These are phyloP conservation scores for Aspergillus glaucus DNA, from an alignment of 2,329 filamentous ascomycete species.

Conservation along the genomic window DNA sequence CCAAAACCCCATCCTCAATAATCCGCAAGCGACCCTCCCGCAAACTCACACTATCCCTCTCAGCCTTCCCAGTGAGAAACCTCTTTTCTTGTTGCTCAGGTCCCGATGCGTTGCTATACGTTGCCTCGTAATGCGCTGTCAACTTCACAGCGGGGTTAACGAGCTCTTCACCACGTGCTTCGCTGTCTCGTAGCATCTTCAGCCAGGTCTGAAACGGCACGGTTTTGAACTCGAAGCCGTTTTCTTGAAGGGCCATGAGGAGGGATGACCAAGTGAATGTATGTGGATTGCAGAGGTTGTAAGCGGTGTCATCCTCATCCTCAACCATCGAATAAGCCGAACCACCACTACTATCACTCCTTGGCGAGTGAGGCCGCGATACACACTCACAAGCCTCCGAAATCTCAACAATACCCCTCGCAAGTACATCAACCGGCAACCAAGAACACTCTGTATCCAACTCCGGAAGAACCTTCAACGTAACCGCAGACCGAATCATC, in stretches of 20 bases:
- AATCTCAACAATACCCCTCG: slow-evolving; percentile 21
- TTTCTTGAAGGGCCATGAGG: slow-evolving; percentile 21
- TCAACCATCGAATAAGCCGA: slow-evolving; percentile 1
- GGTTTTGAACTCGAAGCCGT: slow-evolving; percentile 30
- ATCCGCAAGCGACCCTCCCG: slow-evolving; percentile 20
- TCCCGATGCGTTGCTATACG: slow-evolving; percentile 12
- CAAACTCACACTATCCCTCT: slow-evolving; percentile 23
- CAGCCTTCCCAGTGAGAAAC: slow-evolving; percentile 23
- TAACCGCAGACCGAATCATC: slow-evolving; percentile 27
- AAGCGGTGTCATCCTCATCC: slow-evolving; percentile 19
- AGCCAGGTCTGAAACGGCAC: slow-evolving; percentile 32
- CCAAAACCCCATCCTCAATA: slow-evolving; percentile 26
- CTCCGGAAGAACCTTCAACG: slow-evolving; percentile 18
- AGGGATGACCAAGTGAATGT: slow-evolving; percentile 31
- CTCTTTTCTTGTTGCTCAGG: slow-evolving; percentile 2
- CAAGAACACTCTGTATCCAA: slow-evolving; percentile 23
- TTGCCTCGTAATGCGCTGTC: slow-evolving; percentile 23
- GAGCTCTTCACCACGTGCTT: slow-evolving; percentile 19
- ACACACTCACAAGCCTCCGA: slow-evolving; percentile 7
- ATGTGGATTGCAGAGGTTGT: slow-evolving; percentile 25
- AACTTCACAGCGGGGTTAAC: slow-evolving; percentile 29
- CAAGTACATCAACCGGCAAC: slow-evolving; percentile 27
- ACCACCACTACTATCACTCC: not conserved
- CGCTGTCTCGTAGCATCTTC: slow-evolving; percentile 22
- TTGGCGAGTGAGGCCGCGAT: not conserved